A percentile compares a stretch with the other conserved stretches of the same genome.
Evolutionary conservation across 306 rosid species (phyloP).

Genomic region (Rosa chinensis): DNA sequence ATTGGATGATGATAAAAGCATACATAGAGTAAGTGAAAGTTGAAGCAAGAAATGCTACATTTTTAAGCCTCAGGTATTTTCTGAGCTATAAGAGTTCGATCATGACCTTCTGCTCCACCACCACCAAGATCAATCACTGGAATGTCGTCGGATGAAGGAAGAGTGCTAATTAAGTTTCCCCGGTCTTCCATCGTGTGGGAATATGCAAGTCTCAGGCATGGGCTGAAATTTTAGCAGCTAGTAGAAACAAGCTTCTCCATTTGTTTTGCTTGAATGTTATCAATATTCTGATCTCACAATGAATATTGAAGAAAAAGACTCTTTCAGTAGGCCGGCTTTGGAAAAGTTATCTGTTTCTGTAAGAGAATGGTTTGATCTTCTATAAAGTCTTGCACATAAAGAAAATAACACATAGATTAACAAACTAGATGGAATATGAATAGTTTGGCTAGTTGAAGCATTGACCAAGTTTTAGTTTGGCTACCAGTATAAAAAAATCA

Average conservation of each 20-base stretch:
- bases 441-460: no score
- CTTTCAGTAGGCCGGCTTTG: no score
- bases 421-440: no score
- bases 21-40: no score
- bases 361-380: no score
- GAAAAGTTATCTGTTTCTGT: no score
- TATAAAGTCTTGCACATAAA: no score
- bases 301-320: not conserved
- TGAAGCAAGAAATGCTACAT: no score
- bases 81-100: not conserved
- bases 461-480: no score
- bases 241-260: not conserved
- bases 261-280: not conserved
- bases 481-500: no score
- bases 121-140: conserved; percentile 4
- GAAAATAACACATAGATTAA: no score
- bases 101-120: not conserved
- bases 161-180: not conserved
- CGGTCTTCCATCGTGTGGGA: conserved; percentile 16
- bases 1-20: no score
- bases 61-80: conserved; percentile 10
- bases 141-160: not conserved
- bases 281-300: not conserved
- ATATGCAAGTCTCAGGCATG: conserved; percentile 7
- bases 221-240: not conserved